phyloP scores from a whole-genome alignment of 208 protist species.

The Acanthamoeba healyi region DNA sequence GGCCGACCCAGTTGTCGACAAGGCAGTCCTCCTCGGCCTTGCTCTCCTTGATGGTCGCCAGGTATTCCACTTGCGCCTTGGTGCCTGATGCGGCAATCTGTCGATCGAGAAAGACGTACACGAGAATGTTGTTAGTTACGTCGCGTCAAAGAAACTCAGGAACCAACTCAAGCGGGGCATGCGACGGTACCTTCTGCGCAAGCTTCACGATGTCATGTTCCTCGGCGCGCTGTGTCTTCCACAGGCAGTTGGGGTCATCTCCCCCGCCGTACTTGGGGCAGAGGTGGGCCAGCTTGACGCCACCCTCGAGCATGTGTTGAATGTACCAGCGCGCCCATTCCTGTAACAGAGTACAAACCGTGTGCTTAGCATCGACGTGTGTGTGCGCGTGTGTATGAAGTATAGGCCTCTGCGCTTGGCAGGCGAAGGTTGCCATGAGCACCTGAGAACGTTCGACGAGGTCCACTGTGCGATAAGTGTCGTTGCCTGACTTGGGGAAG shows the following conservation, averaged over 20 bases:
- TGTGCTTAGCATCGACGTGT: too few relatives aligned
- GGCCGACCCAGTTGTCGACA: slow-evolving; percentile 45
- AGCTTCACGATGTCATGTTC: neutral
- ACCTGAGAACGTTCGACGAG: neutral
- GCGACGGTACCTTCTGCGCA: neutral
- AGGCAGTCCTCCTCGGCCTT: slow-evolving; percentile 31
- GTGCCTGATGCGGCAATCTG: slow-evolving; percentile 6
- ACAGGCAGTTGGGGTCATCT: slow-evolving; percentile 24
- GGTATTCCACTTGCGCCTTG: neutral
- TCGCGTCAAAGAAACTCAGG: too few relatives aligned
- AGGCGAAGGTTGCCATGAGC: too few relatives aligned
- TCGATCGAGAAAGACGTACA: neutral
- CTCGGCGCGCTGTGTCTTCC: slow-evolving; percentile 25
- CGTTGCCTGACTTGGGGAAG: neutral
- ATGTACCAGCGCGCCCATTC: slow-evolving; percentile 10
- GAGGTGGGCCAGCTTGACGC: neutral
- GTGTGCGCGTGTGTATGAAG: too few relatives aligned
- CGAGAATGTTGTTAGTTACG: neutral
- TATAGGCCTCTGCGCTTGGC: too few relatives aligned
- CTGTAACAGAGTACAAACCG: too few relatives aligned
- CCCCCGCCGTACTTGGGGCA: neutral
- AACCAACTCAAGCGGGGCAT: neutral
- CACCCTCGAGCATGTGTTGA: neutral
- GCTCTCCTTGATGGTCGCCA: neutral
- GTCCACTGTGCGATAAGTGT: neutral